A percentile compares a stretch with the other conserved stretches of the same genome.
Conservation (phyloP, 208 protist species). For the Trypanosoma melophagium region DNA sequence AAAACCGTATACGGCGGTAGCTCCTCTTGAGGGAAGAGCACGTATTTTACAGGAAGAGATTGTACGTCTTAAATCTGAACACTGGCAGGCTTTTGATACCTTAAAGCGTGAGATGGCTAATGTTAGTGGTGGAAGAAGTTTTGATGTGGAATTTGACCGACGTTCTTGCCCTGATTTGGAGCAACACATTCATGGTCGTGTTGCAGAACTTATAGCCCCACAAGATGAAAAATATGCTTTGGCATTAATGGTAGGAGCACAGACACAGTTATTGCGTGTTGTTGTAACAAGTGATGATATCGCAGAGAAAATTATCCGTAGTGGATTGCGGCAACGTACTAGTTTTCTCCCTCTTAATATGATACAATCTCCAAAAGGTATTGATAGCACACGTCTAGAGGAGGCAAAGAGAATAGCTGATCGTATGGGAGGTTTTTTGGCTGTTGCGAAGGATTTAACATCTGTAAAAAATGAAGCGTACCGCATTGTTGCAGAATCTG, state of each 20-base stretch:
- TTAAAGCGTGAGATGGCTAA: slow-evolving; percentile 53
- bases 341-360: slow-evolving; percentile 99
- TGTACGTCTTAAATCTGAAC: slow-evolving; percentile 43
- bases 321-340: slow-evolving; percentile 90
- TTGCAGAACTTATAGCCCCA: slow-evolving; percentile 93
- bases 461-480: slow-evolving; percentile 29
- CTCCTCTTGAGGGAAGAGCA: slow-evolving; percentile 22
- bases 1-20: slow-evolving; percentile 13
- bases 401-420: slow-evolving; percentile 39
- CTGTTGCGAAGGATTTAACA: slow-evolving; percentile 86
- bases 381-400: slow-evolving; percentile 15
- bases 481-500: slow-evolving; percentile 70
- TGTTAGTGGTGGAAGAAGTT: slow-evolving; percentile 34
- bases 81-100: slow-evolving; percentile 61
- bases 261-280: slow-evolving; percentile 92
- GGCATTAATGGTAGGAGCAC: slow-evolving; percentile 94
- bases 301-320: slow-evolving; percentile 93
- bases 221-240: slow-evolving; percentile 59
- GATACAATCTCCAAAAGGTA: slow-evolving; percentile 47
- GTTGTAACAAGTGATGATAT: slow-evolving; percentile 94
- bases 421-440: slow-evolving; percentile 36
- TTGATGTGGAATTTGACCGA: slow-evolving; percentile 75
- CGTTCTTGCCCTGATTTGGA: slow-evolving; percentile 40
- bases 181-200: slow-evolving; percentile 87
- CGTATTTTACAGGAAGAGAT: slow-evolving; percentile 45